These are phyloP conservation scores for Fusarium sp. DNA, from an alignment of 2,329 filamentous ascomycete genomes.

Conservation along the genomic window DNA sequence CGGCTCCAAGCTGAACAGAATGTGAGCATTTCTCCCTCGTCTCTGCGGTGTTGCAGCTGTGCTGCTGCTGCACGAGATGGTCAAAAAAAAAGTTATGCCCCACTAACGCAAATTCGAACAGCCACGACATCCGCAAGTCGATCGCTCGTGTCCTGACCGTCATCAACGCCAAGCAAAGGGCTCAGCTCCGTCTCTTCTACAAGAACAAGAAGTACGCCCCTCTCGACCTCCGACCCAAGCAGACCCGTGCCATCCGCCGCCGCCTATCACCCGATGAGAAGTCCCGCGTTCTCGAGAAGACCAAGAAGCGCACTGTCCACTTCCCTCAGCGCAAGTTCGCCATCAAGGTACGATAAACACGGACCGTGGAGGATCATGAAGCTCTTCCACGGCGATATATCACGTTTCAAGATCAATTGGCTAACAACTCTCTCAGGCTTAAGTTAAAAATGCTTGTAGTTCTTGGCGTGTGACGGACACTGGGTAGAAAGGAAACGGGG, in stretches of 20 bases:
- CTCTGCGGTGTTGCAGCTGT: neutral
- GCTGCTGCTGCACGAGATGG: slow-evolving; percentile 4
- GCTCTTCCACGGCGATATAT: neutral
- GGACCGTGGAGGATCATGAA: neutral
- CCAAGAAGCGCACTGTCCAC: slow-evolving; percentile 94
- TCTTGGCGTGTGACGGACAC: slow-evolving; percentile 48
- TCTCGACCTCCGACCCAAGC: slow-evolving; percentile 97
- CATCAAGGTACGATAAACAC: slow-evolving; percentile 80
- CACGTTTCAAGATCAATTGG: neutral
- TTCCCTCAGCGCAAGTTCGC: slow-evolving; percentile 99
- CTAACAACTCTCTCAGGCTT: slow-evolving; percentile 47
- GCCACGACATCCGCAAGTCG: slow-evolving; percentile 99
- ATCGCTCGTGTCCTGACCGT: slow-evolving; percentile 98
- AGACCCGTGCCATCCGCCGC: slow-evolving; percentile 97
- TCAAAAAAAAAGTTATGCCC: slow-evolving; percentile 7
- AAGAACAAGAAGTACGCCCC: slow-evolving; percentile 99
- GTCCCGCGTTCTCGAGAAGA: slow-evolving; percentile 86
- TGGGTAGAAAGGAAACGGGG: slow-evolving; percentile 52
- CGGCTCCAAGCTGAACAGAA: slow-evolving; percentile 95
- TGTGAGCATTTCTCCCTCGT: slow-evolving; percentile 69
- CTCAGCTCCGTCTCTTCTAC: slow-evolving; percentile 99
- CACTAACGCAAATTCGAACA: slow-evolving; percentile 56
- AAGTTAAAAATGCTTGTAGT: slow-evolving; percentile 45
- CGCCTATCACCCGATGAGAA: slow-evolving; percentile 93
- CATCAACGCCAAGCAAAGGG: slow-evolving; percentile 99